Evolutionary conservation across 345 rosid genomes (phyloP), one percentile per base, ranked within the genome.

Genomic region (Syzygium aromaticum): DNA sequence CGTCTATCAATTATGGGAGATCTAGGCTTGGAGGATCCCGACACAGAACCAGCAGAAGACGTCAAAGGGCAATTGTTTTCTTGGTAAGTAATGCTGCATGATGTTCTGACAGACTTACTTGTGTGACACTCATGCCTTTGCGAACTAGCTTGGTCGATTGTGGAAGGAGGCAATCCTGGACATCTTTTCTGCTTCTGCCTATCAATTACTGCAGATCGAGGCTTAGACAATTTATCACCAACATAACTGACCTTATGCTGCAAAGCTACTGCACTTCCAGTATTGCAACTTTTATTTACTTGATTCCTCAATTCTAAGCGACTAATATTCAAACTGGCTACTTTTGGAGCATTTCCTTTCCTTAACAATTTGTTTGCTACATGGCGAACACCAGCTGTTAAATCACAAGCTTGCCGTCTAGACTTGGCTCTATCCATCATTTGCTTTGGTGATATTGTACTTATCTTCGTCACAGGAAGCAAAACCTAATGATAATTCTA

Each of bases 381-480:
- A 67, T 38, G 84, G 33, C 25, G 73, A 73, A 84, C 85, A 73
- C 80, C 84, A 63, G 86, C 89, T 10, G 83, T 78, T 30, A 40
- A 86, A 83, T 30, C 61, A 86, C 28, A 43, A 28, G 87, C 89
- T 51, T 59, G n/a, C 52, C 88, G 89, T 43, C 84, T 86, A n/a
- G 90, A 90, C 90, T 90, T 93, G 16, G 95, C 95, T 73, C 85
- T 87, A 84, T 90, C 89, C 95, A 93, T 87, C 95, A 94, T 94
- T 92, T 51, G 96, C 97, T 88, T 92, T 92, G 59, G 90, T 73
- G 83, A 91, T 84, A 89, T 91, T 91, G n/a, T 73, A 15, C 28
- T 88, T 85, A 14, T 80, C 84, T 87, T 86, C 84, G 27, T 84
- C 49, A 23, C 87, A 87, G 22, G 85, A 43, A 43, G 43, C 51